These are phyloP conservation scores for Leishmania arabica DNA, from an alignment of 208 protist genomes.

Conservation along the genomic window DNA sequence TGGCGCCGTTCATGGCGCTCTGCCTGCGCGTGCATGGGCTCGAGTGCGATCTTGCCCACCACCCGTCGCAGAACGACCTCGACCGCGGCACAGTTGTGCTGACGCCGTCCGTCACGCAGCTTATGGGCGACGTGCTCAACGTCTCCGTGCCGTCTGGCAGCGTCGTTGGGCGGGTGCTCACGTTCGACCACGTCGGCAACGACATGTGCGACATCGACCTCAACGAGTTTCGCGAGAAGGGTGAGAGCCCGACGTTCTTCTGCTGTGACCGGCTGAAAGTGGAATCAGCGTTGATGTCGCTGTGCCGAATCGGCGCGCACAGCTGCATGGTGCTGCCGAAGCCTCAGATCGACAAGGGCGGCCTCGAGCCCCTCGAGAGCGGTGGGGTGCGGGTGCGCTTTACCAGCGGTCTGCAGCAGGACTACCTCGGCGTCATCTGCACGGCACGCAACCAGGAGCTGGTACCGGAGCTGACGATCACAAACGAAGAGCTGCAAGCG, in stretches of 20 bases:
- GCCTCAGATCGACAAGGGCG: constrained; percentile 73
- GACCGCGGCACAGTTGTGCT: constrained; percentile 90
- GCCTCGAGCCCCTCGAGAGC: constrained; percentile 77
- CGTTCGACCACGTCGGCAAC: constrained; percentile 93
- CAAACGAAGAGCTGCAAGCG: constrained; percentile 85
- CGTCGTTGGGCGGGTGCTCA: constrained; percentile 86
- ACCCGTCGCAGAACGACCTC: constrained; percentile 59
- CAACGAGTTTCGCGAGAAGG: constrained; percentile 92
- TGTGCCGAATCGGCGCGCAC: constrained; percentile 83
- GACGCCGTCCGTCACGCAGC: constrained; percentile 90
- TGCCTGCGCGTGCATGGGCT: constrained; percentile 90
- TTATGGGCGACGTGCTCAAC: constrained; percentile 91
- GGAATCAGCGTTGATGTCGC: constrained; percentile 78
- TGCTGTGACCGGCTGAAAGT: constrained; percentile 91
- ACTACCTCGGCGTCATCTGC: constrained; percentile 91
- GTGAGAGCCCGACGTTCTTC: constrained; percentile 94
- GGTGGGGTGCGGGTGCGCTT: constrained; percentile 90
- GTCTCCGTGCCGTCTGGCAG: constrained; percentile 90
- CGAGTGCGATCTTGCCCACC: constrained; percentile 86
- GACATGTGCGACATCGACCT: constrained; percentile 93
- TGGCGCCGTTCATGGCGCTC: constrained; percentile 93
- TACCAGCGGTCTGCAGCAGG: constrained; percentile 69
- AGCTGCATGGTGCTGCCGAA: constrained; percentile 86
- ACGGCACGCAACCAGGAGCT: constrained; percentile 74
- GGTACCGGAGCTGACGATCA: constrained; percentile 83